Evolutionary conservation across 495 filamentous ascomycete species (phyloP), one percentile per base, ranked within the genome.

Genomic region (Penicillium dipodomyicola): DNA sequence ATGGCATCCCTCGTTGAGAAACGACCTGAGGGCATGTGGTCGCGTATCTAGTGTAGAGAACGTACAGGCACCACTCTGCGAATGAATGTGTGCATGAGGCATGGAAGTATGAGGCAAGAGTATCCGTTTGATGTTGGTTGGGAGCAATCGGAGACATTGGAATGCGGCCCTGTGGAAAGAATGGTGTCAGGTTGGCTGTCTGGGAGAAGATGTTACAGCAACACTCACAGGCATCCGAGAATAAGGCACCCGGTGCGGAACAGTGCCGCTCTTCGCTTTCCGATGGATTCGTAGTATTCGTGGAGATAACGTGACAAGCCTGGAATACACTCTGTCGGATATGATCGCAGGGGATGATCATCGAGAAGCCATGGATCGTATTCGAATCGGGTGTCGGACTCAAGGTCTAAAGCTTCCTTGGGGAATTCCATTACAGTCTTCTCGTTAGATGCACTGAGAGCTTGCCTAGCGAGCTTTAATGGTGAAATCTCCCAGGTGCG

Each of bases 301-400:
- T 58, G 20, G 10, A 71, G 20, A 19, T 65, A 62, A 9, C 49
- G 17, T 0, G 52, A 42, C 30, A 72, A 17, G 0, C 69, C 68
- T 3, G 74, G 71, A 30, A 68, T 65, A 53, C 71, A 75, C 15
- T 69, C 65, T n/a, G 62, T 65, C 22, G 72, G 72, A 58, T 72
- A 63, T 1, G 71, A 71, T 14, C 74, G 74, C 10, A 74, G 67
- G 9, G 72, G 74, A 52, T 77, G 74, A 32, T 74, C 74, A 11
- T 75, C 74, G 8, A 77, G 49, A 33, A 70, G 53, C 65, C 67
- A 73, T 22, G 66, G 63, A 23, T 68, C 62, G 45, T 68, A 69
- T 57, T 75, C 73, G 52, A 68, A 64, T 10, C 62, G 54, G 2
- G n/a, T 42, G 4, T 57, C 32, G 8, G 60, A 41, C 37, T 57